Conservation (phyloP, 768 basidiomycete species). For the Suillus subalutaceus region DNA sequence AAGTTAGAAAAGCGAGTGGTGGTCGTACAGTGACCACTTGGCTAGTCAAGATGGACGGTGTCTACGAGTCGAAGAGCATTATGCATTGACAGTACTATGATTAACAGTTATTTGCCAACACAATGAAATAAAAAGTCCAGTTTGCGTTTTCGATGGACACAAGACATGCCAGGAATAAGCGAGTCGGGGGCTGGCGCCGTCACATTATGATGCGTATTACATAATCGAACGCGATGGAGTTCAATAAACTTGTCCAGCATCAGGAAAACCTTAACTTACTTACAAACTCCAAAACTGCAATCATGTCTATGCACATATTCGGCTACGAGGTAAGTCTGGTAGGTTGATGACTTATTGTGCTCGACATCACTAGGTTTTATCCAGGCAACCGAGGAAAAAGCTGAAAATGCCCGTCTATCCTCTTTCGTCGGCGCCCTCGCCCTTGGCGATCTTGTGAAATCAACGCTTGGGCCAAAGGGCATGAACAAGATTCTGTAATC, state of each 20-base stretch:
- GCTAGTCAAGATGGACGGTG: no score
- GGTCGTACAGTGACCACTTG: no score
- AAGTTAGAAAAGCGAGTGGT: no score
- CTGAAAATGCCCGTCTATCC: conserved; percentile 96
- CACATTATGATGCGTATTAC: background rate
- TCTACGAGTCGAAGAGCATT: no score
- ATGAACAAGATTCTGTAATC: conserved; percentile 99
- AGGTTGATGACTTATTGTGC: background rate
- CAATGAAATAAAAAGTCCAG: no score
- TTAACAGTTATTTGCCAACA: no score
- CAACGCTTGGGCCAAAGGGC: conserved; percentile 97
- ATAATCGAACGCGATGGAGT: conserved; percentile 1
- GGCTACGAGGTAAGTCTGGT: conserved; percentile 52
- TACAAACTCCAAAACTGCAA: background rate
- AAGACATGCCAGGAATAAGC: no score
- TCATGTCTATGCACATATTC: conserved; percentile 75
- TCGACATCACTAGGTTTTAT: conserved; percentile 10
- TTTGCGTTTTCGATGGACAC: no score
- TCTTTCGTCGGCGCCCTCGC: conserved; percentile 98
- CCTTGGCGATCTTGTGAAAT: conserved; percentile 97
- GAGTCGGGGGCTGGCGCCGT: no score
- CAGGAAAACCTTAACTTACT: no score
- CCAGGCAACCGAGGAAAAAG: conserved; percentile 91
- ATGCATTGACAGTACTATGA: no score
- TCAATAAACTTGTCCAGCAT: background rate